A percentile compares a stretch with the other conserved stretches of the same genome.
Conservation (phyloP, 495 filamentous ascomycete genomes). For the Aspergillus saccharolyticus region DNA sequence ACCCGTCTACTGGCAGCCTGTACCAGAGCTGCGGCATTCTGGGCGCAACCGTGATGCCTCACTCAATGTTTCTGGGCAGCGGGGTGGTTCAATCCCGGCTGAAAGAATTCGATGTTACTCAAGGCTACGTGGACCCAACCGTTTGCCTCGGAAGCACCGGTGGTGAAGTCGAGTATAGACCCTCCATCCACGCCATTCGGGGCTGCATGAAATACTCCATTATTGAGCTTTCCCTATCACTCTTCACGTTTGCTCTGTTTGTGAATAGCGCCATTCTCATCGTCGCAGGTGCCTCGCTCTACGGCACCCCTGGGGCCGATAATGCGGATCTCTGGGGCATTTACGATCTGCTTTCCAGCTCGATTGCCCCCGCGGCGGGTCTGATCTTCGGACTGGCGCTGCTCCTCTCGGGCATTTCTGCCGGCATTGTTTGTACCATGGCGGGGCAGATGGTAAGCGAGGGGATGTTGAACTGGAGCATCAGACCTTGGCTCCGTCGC, state of each 20-base stretch:
- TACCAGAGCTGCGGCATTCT: conserved; percentile 92
- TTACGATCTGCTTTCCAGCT: conserved; percentile 64
- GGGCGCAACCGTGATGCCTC: conserved; percentile 92
- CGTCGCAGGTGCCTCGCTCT: conserved; percentile 76
- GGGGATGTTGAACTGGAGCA: conserved; percentile 67
- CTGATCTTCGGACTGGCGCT: conserved; percentile 74
- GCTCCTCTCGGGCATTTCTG: conserved; percentile 69
- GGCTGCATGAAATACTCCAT: conserved; percentile 79
- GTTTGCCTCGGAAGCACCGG: conserved; percentile 33
- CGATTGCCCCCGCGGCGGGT: conserved; percentile 66
- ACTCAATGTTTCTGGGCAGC: conserved; percentile 84
- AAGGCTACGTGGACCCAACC: conserved; percentile 49
- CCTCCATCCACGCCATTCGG: conserved; percentile 70
- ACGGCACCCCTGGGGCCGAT: conserved; percentile 47
- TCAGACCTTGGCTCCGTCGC: conserved; percentile 66
- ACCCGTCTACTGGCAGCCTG: conserved; percentile 44
- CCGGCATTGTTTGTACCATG: conserved; percentile 80
- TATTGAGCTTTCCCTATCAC: conserved; percentile 64
- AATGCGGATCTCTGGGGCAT: conserved; percentile 78
- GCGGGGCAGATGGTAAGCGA: conserved; percentile 80
- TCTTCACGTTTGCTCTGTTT: conserved; percentile 92
- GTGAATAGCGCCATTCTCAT: conserved; percentile 91
- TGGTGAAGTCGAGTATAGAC: conserved; percentile 62
- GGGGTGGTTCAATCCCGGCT: conserved; percentile 83
- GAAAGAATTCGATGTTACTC: conserved; percentile 64